Base-by-base conservation (phyloP, 2,329 filamentous ascomycete genomes). In the Ilyonectria sp. region DNA sequence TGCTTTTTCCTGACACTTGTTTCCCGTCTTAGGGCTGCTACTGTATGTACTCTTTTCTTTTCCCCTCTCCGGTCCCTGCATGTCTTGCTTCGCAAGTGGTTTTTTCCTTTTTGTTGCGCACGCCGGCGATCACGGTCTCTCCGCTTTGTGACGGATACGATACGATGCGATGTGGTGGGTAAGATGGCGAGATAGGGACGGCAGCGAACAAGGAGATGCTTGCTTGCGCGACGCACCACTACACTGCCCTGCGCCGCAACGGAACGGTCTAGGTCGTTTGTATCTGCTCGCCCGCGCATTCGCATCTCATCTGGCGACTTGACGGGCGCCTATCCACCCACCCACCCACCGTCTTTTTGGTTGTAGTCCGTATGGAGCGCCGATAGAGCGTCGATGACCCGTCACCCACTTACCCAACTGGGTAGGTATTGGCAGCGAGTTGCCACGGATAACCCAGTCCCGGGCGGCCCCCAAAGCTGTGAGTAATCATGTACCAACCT, bases 161-260 rank as follows among this genome's bases (percentile, higher is more conserved):
- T 58, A 53, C 54, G 54, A 64, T 64, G 37, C 47, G 29, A 64
- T 23, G 29, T 40, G 31, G 54, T 49, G 44, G 50, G 33, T 40
- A 59, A 47, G 44, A 65, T 60, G 56, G 62, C 43, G 33, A 53
- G 62, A 64, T 59, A n/a, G 13, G 9, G 23, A 43, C 61, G 44
- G 60, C 8, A 33, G 8, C 31, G 11, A 33, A 11, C 8, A 11
- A 33, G 11, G 31, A 11, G 31, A 33, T 9, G 31, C 8, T 9
- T 9, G 11, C 8, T 33, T 11, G 31, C 31, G 31, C 31, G 31
- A 11, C 35, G 29, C 49, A 23, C 43, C 23, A 23, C 23, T 23
- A 23, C 23, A 23, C 23, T 23, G 3, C 23, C 21, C 23, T 23
- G 23, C 19, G 26, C 19, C 50, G 52, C 60, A 49, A 50, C 47